Evolutionary conservation across 805 yeast genomes (phyloP), one percentile per base, ranked within the genome.

Genomic region (Monosporozyma yasuniensis): DNA sequence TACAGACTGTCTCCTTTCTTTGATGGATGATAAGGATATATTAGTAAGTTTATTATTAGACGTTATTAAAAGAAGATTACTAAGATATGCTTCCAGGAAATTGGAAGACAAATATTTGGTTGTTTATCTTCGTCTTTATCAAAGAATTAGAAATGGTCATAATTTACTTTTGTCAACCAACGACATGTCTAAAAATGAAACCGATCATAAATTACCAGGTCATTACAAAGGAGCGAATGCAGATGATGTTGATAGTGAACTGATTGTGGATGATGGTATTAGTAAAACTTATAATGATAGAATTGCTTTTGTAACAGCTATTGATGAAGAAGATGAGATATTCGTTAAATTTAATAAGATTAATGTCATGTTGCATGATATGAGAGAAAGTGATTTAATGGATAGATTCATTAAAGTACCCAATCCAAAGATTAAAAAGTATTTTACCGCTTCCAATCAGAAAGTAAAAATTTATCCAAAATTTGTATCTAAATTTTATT

Each of bases 351-450:
- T 90, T 56, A 77, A 76, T 47, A 78, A 79, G 22, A 71, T 89
- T 47, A 95, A 87, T 59, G 87, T 91, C 8, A 93, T 93, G 98
- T 72, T 89, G 16, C 68, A 76, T 38, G 96, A 88, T 63, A 73
- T 89, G 9, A 61, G 69, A 18, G 78, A 77, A 25, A 83, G 95
- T 56, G 69, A 72, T 48, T n/a, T 32, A 32, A 32, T 32, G 35
- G 35, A 32, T 32, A 56, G 59, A 3, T 63, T 79, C 22, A 35
- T 8, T 79, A 81, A 25, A 18, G 10, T 18, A 12, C 6, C 23
- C 4, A 16, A 37, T 23, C 23, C 21, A 14, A 18, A 22, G n/a
- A 12, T 8, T n/a, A n/a, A n/a, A n/a, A n/a, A n/a, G n/a, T n/a
- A n/a, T n/a, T n/a, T n/a, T n/a, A n/a, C n/a, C n/a, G n/a, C n/a